Percentiles rank a stretch among this genome's conserved stretches.
phyloP scores from a whole-genome alignment of 2,329 filamentous ascomycete genomes.

The Metarhizium album region DNA sequence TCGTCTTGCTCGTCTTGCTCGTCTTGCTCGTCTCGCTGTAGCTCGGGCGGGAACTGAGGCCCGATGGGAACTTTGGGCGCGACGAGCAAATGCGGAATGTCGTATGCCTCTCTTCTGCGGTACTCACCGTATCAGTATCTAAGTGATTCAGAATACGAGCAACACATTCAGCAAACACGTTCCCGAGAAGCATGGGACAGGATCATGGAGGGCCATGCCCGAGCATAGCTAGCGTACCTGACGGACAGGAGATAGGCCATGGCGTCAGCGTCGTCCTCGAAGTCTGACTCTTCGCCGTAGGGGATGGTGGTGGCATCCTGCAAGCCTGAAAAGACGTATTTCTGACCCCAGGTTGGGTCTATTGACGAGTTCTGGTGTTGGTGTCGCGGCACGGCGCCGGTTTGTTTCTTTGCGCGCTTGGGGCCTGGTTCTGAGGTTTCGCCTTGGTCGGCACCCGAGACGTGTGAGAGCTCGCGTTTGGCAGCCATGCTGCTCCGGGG shows the following conservation, averaged over 20 bases:
- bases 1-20: constrained; percentile 26
- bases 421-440: constrained; percentile 15
- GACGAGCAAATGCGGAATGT: constrained; percentile 61
- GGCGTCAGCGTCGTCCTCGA: constrained; percentile 57
- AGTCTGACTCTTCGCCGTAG: constrained; percentile 49
- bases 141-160: not conserved
- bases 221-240: constrained; percentile 56
- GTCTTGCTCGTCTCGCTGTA: constrained; percentile 17
- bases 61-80: constrained; percentile 46
- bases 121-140: constrained; percentile 41
- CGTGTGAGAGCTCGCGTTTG: constrained; percentile 25
- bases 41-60: constrained; percentile 35
- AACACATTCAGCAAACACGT: constrained; percentile 3
- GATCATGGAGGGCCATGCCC: not conserved
- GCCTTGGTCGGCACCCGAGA: constrained; percentile 20
- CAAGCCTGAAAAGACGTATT: constrained; percentile 58
- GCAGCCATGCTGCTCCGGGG: constrained; percentile 18
- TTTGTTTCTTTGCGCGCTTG: constrained; percentile 16
- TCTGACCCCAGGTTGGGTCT: constrained; percentile 59
- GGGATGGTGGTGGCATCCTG: constrained; percentile 35
- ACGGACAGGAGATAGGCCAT: constrained; percentile 62
- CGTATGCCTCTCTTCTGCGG: constrained; percentile 61
- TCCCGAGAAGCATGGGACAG: not conserved
- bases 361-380: constrained; percentile 35
- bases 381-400: constrained; percentile 23